Percentiles rank a stretch among this genome's conserved stretches.
Conservation (phyloP, 108 stramenopile genomes). For the Thalassiosira profunda region DNA sequence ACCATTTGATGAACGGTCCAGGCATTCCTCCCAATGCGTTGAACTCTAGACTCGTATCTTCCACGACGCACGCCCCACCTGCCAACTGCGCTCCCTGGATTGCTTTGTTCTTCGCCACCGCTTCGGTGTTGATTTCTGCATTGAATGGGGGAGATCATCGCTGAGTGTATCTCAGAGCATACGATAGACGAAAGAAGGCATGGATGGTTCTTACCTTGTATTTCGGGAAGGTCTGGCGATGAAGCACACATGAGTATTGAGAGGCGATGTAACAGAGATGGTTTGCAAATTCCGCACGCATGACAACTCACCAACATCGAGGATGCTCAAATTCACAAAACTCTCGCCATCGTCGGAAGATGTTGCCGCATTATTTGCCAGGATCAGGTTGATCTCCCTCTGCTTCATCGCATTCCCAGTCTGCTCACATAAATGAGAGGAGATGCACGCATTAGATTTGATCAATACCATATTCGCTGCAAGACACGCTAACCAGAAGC, state of each 20-base stretch:
- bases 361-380: constrained; percentile 61
- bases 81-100: constrained; percentile 89
- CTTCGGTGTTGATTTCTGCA: constrained; percentile 81
- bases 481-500: neutral
- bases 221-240: constrained; percentile 91
- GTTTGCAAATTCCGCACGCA: constrained; percentile 1
- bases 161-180: too few relatives aligned
- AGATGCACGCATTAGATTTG: too few relatives aligned
- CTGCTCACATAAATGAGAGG: too few relatives aligned
- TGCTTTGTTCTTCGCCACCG: constrained; percentile 90
- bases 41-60: constrained; percentile 98
- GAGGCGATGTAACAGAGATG: neutral
- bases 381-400: constrained; percentile 77
- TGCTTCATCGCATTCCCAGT: constrained; percentile 91
- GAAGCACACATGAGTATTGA: too few relatives aligned
- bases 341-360: constrained; percentile 39
- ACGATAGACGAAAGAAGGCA: neutral
- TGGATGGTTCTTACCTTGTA: constrained; percentile 69
- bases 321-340: constrained; percentile 71
- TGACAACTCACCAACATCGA: constrained; percentile 50
- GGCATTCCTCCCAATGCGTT: constrained; percentile 98
- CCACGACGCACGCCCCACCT: constrained; percentile 91
- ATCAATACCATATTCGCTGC: too few relatives aligned
- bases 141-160: too few relatives aligned
- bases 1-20: constrained; percentile 99